Conservation (phyloP, 1,284 basidiomycete genomes). For the Entoloma clypeatum region DNA sequence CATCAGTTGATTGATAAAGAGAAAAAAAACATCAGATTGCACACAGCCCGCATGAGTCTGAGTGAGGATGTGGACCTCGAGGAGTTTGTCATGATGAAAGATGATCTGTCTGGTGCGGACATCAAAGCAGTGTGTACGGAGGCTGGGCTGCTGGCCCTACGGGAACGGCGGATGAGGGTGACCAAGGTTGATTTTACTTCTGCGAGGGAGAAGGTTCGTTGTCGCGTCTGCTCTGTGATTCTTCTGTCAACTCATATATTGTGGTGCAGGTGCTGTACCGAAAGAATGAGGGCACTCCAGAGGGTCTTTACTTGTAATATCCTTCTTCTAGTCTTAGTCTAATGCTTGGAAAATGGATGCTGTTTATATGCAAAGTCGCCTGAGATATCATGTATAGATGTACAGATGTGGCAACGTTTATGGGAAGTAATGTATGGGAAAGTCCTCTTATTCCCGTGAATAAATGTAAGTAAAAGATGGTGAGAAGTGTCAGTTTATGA, state of each 20-base stretch:
- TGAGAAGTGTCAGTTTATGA: too few species aligned
- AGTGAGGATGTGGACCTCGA: conserved; percentile 92
- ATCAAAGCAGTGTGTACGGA: conserved; percentile 99
- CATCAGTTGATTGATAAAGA: conserved; percentile 11
- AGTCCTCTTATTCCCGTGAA: too few species aligned
- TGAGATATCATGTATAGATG: too few species aligned
- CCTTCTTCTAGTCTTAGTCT: conserved; percentile 11
- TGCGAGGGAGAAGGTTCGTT: conserved; percentile 81
- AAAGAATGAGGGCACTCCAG: conserved; percentile 92
- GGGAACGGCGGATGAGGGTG: conserved; percentile 96
- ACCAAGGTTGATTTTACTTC: conserved; percentile 88
- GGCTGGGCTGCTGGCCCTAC: conserved; percentile 89
- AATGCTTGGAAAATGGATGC: conserved; percentile 3
- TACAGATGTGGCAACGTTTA: too few species aligned
- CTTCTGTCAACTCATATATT: conserved; percentile 15
- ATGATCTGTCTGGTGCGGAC: conserved; percentile 95
- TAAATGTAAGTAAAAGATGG: too few species aligned
- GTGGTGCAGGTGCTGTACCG: conserved; percentile 72
- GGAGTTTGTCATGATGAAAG: conserved; percentile 95
- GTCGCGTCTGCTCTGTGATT: not conserved
- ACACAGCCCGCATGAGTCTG: conserved; percentile 95
- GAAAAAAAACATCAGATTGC: conserved; percentile 60
- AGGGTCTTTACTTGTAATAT: conserved; percentile 71
- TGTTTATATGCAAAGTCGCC: too few species aligned
- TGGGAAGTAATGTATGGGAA: too few species aligned